Evolutionary conservation across 805 yeast species (phyloP).

Genomic region (Candida saitoana): DNA sequence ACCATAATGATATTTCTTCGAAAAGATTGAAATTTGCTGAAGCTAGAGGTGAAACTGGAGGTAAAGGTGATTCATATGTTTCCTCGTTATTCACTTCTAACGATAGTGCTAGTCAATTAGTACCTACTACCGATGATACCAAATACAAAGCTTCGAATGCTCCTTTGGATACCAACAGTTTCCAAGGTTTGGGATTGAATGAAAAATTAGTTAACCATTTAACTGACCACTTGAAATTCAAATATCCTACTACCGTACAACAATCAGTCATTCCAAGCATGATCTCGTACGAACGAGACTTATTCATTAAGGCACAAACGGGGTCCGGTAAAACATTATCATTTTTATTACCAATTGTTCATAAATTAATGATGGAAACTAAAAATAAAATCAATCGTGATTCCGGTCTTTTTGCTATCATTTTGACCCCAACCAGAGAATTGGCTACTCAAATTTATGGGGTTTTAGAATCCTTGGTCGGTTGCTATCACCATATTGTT

Average conservation of each 20-base stretch:
- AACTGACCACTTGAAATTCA: conserved; percentile 49
- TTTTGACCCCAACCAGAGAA: conserved; percentile 92
- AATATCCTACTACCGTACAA: conserved; percentile 84
- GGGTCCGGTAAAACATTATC: conserved; percentile 97
- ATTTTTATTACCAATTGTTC: conserved; percentile 77
- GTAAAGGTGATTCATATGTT: conserved; percentile 61
- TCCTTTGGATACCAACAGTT: conserved; percentile 70
- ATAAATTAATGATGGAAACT: conserved; percentile 57
- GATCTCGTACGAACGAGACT: conserved; percentile 43
- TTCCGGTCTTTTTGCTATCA: conserved; percentile 83
- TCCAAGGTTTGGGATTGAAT: conserved; percentile 67
- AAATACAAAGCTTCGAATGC: conserved; percentile 71
- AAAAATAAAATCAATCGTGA: conserved; percentile 46
- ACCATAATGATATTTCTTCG: conserved; percentile 14
- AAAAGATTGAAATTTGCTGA: conserved; percentile 43
- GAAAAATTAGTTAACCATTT: conserved; percentile 51
- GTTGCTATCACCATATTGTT: conserved; percentile 82
- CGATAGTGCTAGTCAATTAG: conserved; percentile 47
- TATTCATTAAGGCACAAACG: conserved; percentile 93
- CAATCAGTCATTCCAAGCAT: conserved; percentile 66
- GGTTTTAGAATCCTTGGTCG: conserved; percentile 67
- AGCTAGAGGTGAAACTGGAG: conserved; percentile 50
- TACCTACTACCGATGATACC: conserved; percentile 43
- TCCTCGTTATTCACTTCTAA: conserved; percentile 71
- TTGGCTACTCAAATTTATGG: conserved; percentile 85